These are phyloP conservation scores for Soucietia sequanensis DNA, from an alignment of 805 yeast species.

Conservation along the genomic window DNA sequence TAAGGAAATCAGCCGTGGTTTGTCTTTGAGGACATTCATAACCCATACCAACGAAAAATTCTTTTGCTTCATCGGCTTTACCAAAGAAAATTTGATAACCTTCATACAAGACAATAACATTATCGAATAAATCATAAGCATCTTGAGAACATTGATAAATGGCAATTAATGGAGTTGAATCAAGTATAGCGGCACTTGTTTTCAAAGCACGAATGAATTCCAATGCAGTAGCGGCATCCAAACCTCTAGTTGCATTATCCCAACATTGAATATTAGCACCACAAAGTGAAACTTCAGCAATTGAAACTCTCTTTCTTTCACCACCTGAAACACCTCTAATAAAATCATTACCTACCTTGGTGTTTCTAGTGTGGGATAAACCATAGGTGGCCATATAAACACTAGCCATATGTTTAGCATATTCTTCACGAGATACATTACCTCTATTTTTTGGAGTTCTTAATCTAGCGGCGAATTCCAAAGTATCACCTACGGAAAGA, in stretches of 20 bases:
- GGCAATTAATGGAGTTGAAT: slow-evolving; percentile 58
- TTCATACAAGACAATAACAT: slow-evolving; percentile 45
- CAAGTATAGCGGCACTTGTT: slow-evolving; percentile 51
- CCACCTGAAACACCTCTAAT: slow-evolving; percentile 82
- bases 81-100: slow-evolving; percentile 51
- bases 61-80: slow-evolving; percentile 40
- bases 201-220: slow-evolving; percentile 70
- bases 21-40: slow-evolving; percentile 60
- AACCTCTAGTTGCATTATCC: slow-evolving; percentile 83
- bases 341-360: slow-evolving; percentile 63
- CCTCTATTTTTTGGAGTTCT: slow-evolving; percentile 43
- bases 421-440: slow-evolving; percentile 31
- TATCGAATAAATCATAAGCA: slow-evolving; percentile 49
- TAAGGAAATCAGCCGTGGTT: slow-evolving; percentile 67
- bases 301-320: slow-evolving; percentile 81
- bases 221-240: slow-evolving; percentile 81
- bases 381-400: slow-evolving; percentile 48
- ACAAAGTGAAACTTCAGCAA: slow-evolving; percentile 71
- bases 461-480: slow-evolving; percentile 53
- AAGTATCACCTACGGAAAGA: slow-evolving; percentile 54
- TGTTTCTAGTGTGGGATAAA: slow-evolving; percentile 51
- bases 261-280: slow-evolving; percentile 56
- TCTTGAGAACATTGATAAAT: slow-evolving; percentile 53
- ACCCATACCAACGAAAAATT: slow-evolving; percentile 59
- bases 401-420: slow-evolving; percentile 41